Percentiles rank a stretch among this genome's conserved stretches.
Conservation (phyloP, 1,284 basidiomycete species). For the Ganoderma resinaceum region DNA sequence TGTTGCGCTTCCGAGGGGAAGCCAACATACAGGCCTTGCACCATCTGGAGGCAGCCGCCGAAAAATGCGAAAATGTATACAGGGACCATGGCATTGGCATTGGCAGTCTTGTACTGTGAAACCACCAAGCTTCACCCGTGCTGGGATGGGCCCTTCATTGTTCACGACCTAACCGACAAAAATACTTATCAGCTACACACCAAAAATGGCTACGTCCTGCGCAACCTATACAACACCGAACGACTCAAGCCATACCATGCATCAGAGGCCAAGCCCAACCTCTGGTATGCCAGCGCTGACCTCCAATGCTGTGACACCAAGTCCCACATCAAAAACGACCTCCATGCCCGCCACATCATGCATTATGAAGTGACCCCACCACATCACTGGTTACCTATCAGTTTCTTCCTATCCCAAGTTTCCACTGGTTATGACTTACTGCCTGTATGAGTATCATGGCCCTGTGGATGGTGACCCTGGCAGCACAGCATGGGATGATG, state of each 20-base stretch:
- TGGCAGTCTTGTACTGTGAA: not conserved
- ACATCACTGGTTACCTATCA: no score
- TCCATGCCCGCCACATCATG: not conserved
- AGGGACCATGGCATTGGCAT: not conserved
- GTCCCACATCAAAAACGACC: not conserved
- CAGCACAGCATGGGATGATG: no score
- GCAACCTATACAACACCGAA: not conserved
- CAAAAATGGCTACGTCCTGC: not conserved
- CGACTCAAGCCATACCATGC: not conserved
- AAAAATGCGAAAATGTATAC: not conserved
- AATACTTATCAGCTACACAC: not conserved
- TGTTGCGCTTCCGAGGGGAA: not conserved
- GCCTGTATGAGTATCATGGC: no score
- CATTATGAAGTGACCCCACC: no score
- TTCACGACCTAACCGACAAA: not conserved
- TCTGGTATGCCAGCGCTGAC: not conserved
- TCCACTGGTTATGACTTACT: no score
- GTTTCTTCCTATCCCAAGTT: no score
- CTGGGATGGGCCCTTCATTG: not conserved
- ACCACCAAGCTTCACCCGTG: not conserved
- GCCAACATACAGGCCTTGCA: not conserved
- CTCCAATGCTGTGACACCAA: not conserved
- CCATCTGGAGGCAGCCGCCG: not conserved
- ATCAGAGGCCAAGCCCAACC: not conserved
- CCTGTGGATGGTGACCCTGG: no score